A percentile compares a stretch with the other conserved stretches of the same genome.
phyloP scores from a whole-genome alignment of 2,329 filamentous ascomycete genomes.

The Pseudopithomyces chartarum region DNA sequence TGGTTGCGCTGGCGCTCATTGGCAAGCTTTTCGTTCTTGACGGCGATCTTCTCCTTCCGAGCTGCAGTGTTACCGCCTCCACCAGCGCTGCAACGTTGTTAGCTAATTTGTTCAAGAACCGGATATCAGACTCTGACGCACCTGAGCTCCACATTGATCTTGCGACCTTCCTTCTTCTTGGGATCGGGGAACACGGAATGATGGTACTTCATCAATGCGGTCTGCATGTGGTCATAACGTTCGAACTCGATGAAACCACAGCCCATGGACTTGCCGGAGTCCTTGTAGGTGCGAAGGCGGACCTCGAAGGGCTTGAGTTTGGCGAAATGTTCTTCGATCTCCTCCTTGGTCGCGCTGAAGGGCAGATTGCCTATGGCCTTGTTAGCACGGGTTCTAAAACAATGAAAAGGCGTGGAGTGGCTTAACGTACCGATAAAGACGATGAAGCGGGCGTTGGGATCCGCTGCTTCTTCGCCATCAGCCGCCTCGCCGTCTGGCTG shows the following conservation, averaged over 20 bases:
- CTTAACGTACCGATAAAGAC: constrained; percentile 69
- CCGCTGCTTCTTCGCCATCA: constrained; percentile 19
- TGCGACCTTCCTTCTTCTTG: constrained; percentile 64
- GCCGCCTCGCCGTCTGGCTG: constrained; percentile 12
- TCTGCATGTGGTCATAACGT: constrained; percentile 87
- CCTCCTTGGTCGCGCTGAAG: constrained; percentile 74
- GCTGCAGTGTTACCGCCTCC: constrained; percentile 79
- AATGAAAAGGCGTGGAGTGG: constrained; percentile 1
- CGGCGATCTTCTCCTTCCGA: constrained; percentile 76
- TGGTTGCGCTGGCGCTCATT: constrained; percentile 64
- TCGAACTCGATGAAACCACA: constrained; percentile 78
- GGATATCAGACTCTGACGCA: constrained; percentile 47
- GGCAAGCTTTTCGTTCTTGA: constrained; percentile 85
- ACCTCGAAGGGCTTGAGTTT: constrained; percentile 72
- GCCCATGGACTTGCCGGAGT: constrained; percentile 44
- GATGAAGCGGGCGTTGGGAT: constrained; percentile 64
- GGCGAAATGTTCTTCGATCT: constrained; percentile 76
- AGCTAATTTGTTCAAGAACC: too few relatives aligned
- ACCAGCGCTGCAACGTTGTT: constrained; percentile 64
- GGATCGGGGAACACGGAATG: constrained; percentile 74
- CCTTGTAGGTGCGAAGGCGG: constrained; percentile 55
- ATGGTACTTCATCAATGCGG: constrained; percentile 87
- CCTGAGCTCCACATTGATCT: constrained; percentile 93
- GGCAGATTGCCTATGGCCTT: constrained; percentile 76
- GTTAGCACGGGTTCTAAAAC: constrained; percentile 8